Percentiles rank a stretch among this genome's conserved stretches.
Evolutionary conservation across 768 basidiomycete species (phyloP).

Genomic region (Phanerodontia chrysosporium): DNA sequence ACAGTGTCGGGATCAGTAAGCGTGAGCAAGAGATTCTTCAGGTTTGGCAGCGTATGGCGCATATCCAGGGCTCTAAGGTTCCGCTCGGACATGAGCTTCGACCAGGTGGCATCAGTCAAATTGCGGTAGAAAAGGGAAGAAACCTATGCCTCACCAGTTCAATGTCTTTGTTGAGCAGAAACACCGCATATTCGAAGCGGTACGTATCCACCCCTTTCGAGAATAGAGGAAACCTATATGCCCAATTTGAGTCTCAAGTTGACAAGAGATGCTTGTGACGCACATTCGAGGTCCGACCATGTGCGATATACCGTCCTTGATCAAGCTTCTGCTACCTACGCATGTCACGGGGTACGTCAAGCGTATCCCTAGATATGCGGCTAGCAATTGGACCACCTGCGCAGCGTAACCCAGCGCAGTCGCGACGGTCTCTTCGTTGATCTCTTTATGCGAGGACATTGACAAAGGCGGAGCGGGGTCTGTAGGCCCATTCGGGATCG

Average conservation of each 20-base stretch:
- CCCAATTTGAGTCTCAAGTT: background rate
- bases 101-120: constrained; percentile 10
- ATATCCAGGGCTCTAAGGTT: constrained; percentile 87
- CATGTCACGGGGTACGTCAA: constrained; percentile 89
- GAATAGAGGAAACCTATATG: constrained; percentile 85
- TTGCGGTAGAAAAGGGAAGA: background rate
- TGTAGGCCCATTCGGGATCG: constrained; percentile 69
- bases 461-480: constrained; percentile 84
- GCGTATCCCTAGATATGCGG: constrained; percentile 69
- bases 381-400: constrained; percentile 78
- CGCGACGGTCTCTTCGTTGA: constrained; percentile 84
- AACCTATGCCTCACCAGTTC: constrained; percentile 65
- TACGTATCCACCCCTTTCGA: constrained; percentile 94
- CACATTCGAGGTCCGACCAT: constrained; percentile 96
- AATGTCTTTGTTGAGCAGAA: constrained; percentile 94
- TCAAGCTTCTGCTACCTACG: constrained; percentile 85
- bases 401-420: constrained; percentile 90
- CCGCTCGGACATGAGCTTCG: constrained; percentile 87
- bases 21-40: constrained; percentile 89
- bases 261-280: constrained; percentile 24
- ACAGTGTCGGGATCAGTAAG: constrained; percentile 67
- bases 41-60: constrained; percentile 93
- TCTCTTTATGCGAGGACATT: constrained; percentile 57
- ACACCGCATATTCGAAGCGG: constrained; percentile 96
- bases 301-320: constrained; percentile 87